A percentile compares a stretch with the other conserved stretches of the same genome.
Conservation (phyloP, 306 rosid genomes). For the Canavalia ensiformis region DNA sequence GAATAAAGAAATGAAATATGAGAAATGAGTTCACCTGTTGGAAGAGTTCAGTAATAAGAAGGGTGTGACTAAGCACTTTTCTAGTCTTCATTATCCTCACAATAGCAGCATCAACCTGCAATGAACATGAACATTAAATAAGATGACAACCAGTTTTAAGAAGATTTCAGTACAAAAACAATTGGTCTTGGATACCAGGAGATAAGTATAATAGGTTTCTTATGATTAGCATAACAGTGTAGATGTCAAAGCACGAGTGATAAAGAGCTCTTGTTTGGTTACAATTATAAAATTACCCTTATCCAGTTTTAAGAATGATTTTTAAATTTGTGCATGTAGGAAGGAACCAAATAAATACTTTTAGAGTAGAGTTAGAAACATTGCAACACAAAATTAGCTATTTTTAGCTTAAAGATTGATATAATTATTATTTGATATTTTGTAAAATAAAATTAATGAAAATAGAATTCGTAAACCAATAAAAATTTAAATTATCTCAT, state of each 20-base stretch:
- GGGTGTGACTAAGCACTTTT: conserved; percentile 97
- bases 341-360: no score
- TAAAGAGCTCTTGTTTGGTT: no score
- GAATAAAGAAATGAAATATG: conserved; percentile 31
- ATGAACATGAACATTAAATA: conserved; percentile 8
- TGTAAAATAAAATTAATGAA: conserved; percentile 34
- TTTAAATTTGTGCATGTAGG: no score
- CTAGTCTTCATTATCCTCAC: conserved; percentile 99
- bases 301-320: no score
- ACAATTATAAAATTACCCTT: no score
- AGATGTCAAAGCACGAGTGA: neutral
- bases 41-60: conserved; percentile 97
- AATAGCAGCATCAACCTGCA: conserved; percentile 98
- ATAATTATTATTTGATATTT: conserved; percentile 6
- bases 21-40: conserved; percentile 77
- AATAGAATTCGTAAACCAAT: no score
- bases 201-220: neutral
- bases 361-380: no score
- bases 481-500: no score
- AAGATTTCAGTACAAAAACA: neutral
- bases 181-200: no score
- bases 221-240: neutral
- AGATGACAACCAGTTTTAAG: neutral
- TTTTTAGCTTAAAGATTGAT: no score
- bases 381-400: no score